Evolutionary conservation across 2,329 filamentous ascomycete species (phyloP).

Genomic region (Diaporthe citriasiana): DNA sequence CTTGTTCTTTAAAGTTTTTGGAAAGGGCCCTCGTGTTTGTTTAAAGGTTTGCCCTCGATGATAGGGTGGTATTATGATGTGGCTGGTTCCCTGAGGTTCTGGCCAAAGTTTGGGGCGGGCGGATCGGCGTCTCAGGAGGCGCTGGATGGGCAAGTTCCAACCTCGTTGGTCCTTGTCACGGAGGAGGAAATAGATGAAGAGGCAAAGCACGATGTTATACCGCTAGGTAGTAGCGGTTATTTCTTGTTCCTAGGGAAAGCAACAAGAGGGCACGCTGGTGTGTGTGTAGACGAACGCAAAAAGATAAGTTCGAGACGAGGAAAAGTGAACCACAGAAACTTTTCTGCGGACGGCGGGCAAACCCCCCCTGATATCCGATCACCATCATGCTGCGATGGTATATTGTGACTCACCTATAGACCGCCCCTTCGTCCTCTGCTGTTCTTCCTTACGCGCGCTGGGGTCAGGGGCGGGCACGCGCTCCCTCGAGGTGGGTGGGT

Average conservation of each 20-base stretch:
- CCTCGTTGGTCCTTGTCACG: conserved; percentile 10
- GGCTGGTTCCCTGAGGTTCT: not conserved
- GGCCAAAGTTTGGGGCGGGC: not conserved
- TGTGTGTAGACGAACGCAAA: not conserved
- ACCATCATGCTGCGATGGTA: conserved; percentile 24
- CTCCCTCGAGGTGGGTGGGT: conserved; percentile 1
- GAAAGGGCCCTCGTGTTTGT: not conserved
- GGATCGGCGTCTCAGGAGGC: conserved; percentile 10
- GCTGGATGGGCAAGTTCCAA: not conserved
- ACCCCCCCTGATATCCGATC: conserved; percentile 22
- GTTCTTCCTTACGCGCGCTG: conserved; percentile 27
- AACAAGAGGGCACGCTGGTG: not conserved
- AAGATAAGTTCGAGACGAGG: conserved; percentile 32
- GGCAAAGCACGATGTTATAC: conserved; percentile 20
- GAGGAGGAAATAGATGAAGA: conserved; percentile 5
- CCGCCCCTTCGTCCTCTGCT: conserved; percentile 7
- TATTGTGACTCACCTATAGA: conserved; percentile 33
- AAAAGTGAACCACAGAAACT: not conserved
- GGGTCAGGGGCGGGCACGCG: conserved; percentile 33
- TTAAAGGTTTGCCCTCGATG: not conserved
- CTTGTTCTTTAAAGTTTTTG: not conserved
- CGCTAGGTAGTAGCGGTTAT: not conserved
- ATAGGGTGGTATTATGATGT: not conserved
- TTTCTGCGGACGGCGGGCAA: conserved; percentile 3
- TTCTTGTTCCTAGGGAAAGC: not conserved